These are phyloP conservation scores for Suillus alpinus DNA, from an alignment of 768 basidiomycete species.

Conservation along the genomic window DNA sequence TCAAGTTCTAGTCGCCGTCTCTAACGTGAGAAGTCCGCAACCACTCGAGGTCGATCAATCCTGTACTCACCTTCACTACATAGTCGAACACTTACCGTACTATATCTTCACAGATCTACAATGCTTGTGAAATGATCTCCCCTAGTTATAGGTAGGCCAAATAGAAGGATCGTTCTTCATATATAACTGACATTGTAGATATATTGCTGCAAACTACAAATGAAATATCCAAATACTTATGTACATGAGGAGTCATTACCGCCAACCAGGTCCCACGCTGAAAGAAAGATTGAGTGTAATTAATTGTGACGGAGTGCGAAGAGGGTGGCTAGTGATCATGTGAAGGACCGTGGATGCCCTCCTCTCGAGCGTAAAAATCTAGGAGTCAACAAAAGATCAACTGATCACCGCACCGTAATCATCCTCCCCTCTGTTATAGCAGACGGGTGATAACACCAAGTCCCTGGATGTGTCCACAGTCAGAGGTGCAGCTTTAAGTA, in stretches of 20 bases:
- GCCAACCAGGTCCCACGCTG: not conserved
- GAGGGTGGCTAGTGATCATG: not conserved
- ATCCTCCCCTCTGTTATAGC: slow-evolving; percentile 35
- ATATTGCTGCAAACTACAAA: not conserved
- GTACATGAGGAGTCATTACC: not conserved
- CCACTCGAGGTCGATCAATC: not conserved
- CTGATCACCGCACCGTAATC: not conserved
- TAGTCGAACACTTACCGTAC: not conserved
- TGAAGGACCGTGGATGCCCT: not conserved
- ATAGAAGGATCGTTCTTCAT: no score
- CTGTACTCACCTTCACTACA: not conserved
- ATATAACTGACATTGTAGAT: not conserved
- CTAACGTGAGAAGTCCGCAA: no score
- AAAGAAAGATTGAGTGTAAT: not conserved
- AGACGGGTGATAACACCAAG: slow-evolving; percentile 74
- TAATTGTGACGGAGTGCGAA: not conserved
- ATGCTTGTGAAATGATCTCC: not conserved
- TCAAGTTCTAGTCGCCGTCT: no score
- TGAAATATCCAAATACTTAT: not conserved
- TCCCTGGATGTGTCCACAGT: slow-evolving; percentile 43
- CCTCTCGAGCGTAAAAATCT: not conserved
- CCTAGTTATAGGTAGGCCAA: not conserved
- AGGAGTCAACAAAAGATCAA: not conserved
- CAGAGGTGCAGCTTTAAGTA: slow-evolving; percentile 5
- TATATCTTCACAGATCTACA: not conserved